phyloP scores from a whole-genome alignment of 2,329 filamentous ascomycete species.

The Ophiostoma novo-ulmi region DNA sequence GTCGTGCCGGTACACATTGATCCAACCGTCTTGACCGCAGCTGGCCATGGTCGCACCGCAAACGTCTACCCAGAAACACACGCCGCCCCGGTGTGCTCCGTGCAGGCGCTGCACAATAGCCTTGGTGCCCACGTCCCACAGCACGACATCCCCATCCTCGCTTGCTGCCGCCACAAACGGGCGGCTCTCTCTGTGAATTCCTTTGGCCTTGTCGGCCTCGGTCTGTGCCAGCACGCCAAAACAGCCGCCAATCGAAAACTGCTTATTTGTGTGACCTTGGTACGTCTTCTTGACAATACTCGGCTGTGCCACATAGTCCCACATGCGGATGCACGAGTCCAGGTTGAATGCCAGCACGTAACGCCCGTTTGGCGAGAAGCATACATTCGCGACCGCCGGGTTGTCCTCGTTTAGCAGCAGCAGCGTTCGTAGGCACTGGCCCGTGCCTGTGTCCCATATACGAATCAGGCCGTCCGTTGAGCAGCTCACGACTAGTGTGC shows the following conservation, averaged over 20 bases:
- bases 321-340: slow-evolving; percentile 83
- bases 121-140: slow-evolving; percentile 90
- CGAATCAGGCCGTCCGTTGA: slow-evolving; percentile 87
- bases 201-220: slow-evolving; percentile 19
- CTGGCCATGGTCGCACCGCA: slow-evolving; percentile 53
- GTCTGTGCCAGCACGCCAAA: slow-evolving; percentile 57
- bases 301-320: slow-evolving; percentile 83
- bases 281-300: slow-evolving; percentile 88
- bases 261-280: slow-evolving; percentile 80
- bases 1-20: slow-evolving; percentile 45
- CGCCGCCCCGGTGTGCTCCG: slow-evolving; percentile 49
- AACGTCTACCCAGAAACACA: slow-evolving; percentile 63
- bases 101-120: slow-evolving; percentile 65
- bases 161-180: slow-evolving; percentile 74
- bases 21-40: slow-evolving; percentile 50
- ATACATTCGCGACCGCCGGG: slow-evolving; percentile 79
- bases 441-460: slow-evolving; percentile 92
- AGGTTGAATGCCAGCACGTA: slow-evolving; percentile 89
- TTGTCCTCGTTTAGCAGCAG: slow-evolving; percentile 98
- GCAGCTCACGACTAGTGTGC: slow-evolving; percentile 86
- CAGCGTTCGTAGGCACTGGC: slow-evolving; percentile 88
- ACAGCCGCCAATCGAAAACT: slow-evolving; percentile 77
- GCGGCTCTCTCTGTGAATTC: slow-evolving; percentile 22
- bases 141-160: slow-evolving; percentile 76
- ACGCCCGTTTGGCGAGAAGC: slow-evolving; percentile 89